Evolutionary conservation across 306 rosid genomes (phyloP).

Genomic region (Fagus crenata): DNA sequence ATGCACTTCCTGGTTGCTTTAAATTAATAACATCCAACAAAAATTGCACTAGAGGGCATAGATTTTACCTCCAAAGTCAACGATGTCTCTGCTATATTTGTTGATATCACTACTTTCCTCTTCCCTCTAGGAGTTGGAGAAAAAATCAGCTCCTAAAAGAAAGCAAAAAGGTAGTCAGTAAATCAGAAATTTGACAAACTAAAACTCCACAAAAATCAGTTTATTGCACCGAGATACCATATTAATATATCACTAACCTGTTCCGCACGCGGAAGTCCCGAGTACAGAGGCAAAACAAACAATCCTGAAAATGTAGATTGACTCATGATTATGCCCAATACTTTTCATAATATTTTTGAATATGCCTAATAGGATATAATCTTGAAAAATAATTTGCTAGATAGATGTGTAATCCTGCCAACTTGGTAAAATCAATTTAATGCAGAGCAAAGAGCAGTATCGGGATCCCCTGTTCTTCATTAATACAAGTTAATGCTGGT

Average conservation of each 20-base stretch:
- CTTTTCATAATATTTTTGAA: background rate
- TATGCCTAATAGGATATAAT: conserved; percentile 1
- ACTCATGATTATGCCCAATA: background rate
- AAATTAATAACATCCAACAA: conserved; percentile 11
- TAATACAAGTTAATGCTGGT: background rate
- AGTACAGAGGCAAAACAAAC: conserved; percentile 80
- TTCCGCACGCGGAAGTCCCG: conserved; percentile 88
- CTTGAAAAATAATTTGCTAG: background rate
- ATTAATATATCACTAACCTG: conserved; percentile 56
- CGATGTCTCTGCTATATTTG: conserved; percentile 96
- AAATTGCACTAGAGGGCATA: conserved; percentile 12
- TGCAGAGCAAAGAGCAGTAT: background rate
- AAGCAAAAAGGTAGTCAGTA: conserved; percentile 26
- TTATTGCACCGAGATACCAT: conserved; percentile 16
- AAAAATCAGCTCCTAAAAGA: conserved; percentile 72
- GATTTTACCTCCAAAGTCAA: conserved; percentile 81
- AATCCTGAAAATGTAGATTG: conserved; percentile 52
- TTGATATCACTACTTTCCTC: conserved; percentile 89
- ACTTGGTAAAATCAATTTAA: background rate
- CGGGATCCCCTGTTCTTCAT: background rate
- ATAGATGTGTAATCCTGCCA: conserved; percentile 3
- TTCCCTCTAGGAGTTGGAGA: conserved; percentile 84
- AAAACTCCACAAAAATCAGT: conserved; percentile 9
- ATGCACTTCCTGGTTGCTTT: conserved; percentile 13
- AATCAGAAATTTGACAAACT: conserved; percentile 22